Conservation (phyloP, 257 asterid species). For the Solanum tarijense region DNA sequence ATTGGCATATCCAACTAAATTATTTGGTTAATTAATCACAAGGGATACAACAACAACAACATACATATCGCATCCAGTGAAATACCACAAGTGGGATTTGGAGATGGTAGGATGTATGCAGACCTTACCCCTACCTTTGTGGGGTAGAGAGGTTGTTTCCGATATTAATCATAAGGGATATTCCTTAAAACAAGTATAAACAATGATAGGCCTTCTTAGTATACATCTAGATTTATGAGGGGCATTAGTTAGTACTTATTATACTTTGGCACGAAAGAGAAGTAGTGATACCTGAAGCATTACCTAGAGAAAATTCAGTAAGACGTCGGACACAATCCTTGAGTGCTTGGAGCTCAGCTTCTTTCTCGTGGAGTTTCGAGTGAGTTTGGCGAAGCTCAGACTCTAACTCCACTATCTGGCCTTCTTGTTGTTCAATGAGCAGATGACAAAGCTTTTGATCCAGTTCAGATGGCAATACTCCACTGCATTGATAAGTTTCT, state of each 20-base stretch:
- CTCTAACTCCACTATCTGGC: conserved; percentile 50
- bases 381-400: conserved; percentile 40
- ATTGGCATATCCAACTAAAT: background rate
- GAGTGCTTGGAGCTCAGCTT: conserved; percentile 66
- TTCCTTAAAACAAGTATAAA: background rate
- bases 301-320: conserved; percentile 39
- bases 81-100: background rate
- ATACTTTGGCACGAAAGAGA: background rate
- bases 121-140: background rate
- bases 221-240: background rate
- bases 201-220: background rate
- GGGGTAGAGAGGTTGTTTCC: background rate
- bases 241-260: background rate
- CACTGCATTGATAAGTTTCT: conserved; percentile 13
- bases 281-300: conserved; percentile 23
- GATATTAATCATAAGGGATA: background rate
- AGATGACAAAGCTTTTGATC: conserved; percentile 46
- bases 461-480: conserved; percentile 51
- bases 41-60: background rate
- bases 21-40: background rate
- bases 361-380: conserved; percentile 53
- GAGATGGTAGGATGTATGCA: background rate
- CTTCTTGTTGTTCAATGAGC: conserved; percentile 56
- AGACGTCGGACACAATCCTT: conserved; percentile 64
- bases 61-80: background rate